Conservation (phyloP, 257 asterid species). For the Nicotiana noctiflora region DNA sequence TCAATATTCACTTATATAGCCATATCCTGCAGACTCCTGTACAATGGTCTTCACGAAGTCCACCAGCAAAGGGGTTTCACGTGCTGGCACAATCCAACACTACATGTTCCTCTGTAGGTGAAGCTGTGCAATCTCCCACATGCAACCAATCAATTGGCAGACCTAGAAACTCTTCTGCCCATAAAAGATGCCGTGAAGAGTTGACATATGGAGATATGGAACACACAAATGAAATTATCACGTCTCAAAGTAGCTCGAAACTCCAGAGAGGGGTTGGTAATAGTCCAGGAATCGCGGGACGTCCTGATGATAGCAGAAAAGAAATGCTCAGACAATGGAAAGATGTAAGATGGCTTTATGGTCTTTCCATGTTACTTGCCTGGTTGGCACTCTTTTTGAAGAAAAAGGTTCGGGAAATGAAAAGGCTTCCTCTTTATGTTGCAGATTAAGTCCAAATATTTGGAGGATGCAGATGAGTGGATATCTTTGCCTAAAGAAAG, state of each 20-base stretch:
- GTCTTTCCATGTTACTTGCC: background rate
- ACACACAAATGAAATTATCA: conserved; percentile 24
- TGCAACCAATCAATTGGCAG: conserved; percentile 29
- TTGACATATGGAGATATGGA: conserved; percentile 34
- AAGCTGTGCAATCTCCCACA: conserved; percentile 28
- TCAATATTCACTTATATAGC: background rate
- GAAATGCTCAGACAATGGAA: conserved; percentile 41
- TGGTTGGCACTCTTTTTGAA: background rate
- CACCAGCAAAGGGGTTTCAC: conserved; percentile 30
- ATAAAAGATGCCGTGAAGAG: conserved; percentile 46
- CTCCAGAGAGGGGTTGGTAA: conserved; percentile 40
- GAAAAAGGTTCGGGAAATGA: background rate
- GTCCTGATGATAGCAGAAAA: conserved; percentile 26
- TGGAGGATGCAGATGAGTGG: conserved; percentile 43
- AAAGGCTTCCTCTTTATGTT: conserved; percentile 24
- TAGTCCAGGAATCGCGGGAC: conserved; percentile 18
- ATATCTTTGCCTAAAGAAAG: conserved; percentile 30
- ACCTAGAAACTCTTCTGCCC: conserved; percentile 25
- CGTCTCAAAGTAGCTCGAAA: conserved; percentile 48
- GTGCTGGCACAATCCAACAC: background rate
- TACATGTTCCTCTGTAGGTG: background rate
- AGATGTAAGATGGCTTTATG: conserved; percentile 46
- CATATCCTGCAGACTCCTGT: conserved; percentile 38
- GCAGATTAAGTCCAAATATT: conserved; percentile 60
- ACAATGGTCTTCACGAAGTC: conserved; percentile 32